These are phyloP conservation scores for Sarocladium kiliense DNA, from an alignment of 2,329 filamentous ascomycete genomes.

Conservation along the genomic window DNA sequence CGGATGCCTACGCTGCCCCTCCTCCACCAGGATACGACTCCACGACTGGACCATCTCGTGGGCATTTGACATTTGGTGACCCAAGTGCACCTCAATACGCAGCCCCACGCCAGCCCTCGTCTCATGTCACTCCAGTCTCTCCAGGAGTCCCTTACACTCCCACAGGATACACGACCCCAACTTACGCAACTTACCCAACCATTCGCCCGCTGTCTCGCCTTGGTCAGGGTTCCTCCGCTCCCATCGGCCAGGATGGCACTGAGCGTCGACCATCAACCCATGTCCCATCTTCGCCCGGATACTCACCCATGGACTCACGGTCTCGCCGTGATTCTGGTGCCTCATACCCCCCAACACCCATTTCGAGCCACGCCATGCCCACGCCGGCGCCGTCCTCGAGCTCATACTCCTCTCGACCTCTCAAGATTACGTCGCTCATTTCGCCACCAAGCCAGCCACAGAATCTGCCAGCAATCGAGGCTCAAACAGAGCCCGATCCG, in stretches of 20 bases:
- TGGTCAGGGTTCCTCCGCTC: slow-evolving; percentile 13
- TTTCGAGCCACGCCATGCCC: slow-evolving; percentile 22
- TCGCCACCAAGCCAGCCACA: slow-evolving; percentile 24
- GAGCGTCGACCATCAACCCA: slow-evolving; percentile 28
- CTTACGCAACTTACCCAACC: slow-evolving; percentile 19
- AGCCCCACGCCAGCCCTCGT: slow-evolving; percentile 31
- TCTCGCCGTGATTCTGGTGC: slow-evolving; percentile 24
- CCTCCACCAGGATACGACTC: slow-evolving; percentile 25
- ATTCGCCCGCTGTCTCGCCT: slow-evolving; percentile 24
- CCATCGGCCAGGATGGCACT: slow-evolving; percentile 28
- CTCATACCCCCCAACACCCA: slow-evolving; percentile 22
- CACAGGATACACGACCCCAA: slow-evolving; percentile 13
- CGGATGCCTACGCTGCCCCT: slow-evolving; percentile 35
- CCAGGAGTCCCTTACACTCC: slow-evolving; percentile 28
- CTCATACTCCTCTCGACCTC: slow-evolving; percentile 2
- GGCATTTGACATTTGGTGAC: slow-evolving; percentile 32
- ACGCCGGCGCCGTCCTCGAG: slow-evolving; percentile 29
- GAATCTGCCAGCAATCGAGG: slow-evolving; percentile 22
- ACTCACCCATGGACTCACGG: slow-evolving; percentile 13
- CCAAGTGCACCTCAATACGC: slow-evolving; percentile 26
- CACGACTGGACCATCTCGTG: slow-evolving; percentile 14
- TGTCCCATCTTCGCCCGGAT: slow-evolving; percentile 3
- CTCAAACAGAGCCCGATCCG: slow-evolving; percentile 24
- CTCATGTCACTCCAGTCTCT: slow-evolving; percentile 29
- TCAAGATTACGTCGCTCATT: slow-evolving; percentile 26